Conservation (phyloP, 257 asterid genomes). For the Phtheirospermum japonicum region DNA sequence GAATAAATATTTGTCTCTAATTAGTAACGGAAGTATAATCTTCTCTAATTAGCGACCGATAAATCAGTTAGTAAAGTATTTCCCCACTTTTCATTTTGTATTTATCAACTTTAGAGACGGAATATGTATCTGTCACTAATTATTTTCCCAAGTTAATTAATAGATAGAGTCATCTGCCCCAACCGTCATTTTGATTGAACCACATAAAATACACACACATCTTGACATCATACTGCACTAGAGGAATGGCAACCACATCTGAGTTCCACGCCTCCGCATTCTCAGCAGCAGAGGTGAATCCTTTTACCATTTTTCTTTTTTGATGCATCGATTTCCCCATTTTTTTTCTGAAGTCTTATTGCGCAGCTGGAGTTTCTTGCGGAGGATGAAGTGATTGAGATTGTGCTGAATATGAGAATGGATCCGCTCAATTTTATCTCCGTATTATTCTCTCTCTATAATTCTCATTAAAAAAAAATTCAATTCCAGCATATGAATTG, state of each 20-base stretch:
- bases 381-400: conserved; percentile 80
- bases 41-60: too few species aligned
- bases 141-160: too few species aligned
- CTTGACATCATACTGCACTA: not conserved
- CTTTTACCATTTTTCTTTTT: not conserved
- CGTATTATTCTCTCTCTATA: conserved; percentile 35
- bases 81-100: too few species aligned
- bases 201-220: too few species aligned
- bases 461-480: not conserved
- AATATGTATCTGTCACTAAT: too few species aligned
- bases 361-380: conserved; percentile 92
- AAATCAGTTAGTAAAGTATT: too few species aligned
- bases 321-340: conserved; percentile 2
- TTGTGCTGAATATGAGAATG: conserved; percentile 82
- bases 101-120: too few species aligned
- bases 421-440: conserved; percentile 79
- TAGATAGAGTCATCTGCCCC: too few species aligned
- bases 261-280: conserved; percentile 56
- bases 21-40: too few species aligned
- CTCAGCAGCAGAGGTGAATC: conserved; percentile 76
- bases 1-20: too few species aligned
- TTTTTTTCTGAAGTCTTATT: conserved; percentile 7
- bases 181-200: too few species aligned
- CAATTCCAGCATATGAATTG: conserved; percentile 5
- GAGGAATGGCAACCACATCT: conserved; percentile 53